phyloP scores from a whole-genome alignment of 2,329 filamentous ascomycete species.

The Septoria petroselini region DNA sequence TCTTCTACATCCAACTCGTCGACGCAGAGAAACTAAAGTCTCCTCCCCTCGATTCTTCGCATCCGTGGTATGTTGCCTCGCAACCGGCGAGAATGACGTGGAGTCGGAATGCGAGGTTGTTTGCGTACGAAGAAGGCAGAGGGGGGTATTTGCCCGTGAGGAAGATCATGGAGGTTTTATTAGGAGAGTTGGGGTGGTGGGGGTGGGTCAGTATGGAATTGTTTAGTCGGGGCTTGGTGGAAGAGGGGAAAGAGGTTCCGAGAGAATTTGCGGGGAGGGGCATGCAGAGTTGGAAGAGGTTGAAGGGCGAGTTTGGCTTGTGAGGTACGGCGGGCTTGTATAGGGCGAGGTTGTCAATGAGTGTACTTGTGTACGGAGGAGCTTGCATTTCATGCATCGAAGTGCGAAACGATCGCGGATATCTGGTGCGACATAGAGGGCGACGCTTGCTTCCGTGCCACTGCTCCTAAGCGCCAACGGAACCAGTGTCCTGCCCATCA shows the following conservation, averaged over 20 bases:
- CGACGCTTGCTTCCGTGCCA: too few species aligned
- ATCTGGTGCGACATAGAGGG: too few species aligned
- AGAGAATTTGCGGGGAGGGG: conserved; percentile 7
- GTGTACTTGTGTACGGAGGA: too few species aligned
- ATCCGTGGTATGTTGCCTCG: conserved; percentile 56
- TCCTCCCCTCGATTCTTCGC: conserved; percentile 56
- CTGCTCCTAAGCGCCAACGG: too few species aligned
- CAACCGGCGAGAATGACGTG: conserved; percentile 70
- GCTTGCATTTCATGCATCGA: too few species aligned
- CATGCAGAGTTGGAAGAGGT: conserved; percentile 13
- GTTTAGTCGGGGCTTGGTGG: conserved; percentile 47
- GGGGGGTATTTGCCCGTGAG: conserved; percentile 61
- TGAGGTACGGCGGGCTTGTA: too few species aligned
- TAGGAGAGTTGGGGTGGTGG: conserved; percentile 60
- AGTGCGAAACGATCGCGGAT: too few species aligned
- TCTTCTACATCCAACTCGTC: conserved; percentile 74
- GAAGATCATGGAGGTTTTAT: conserved; percentile 58
- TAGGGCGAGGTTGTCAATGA: too few species aligned
- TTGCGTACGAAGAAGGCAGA: conserved; percentile 55
- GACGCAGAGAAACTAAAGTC: conserved; percentile 63
- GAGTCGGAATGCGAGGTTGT: conserved; percentile 72
- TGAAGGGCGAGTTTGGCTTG: conserved; percentile 7
- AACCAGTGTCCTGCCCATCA: too few species aligned
- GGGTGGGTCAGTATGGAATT: conserved; percentile 71
- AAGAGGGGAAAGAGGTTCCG: conserved; percentile 27